Evolutionary conservation across 768 basidiomycete species (phyloP).

Genomic region (Serendipita sp.): DNA sequence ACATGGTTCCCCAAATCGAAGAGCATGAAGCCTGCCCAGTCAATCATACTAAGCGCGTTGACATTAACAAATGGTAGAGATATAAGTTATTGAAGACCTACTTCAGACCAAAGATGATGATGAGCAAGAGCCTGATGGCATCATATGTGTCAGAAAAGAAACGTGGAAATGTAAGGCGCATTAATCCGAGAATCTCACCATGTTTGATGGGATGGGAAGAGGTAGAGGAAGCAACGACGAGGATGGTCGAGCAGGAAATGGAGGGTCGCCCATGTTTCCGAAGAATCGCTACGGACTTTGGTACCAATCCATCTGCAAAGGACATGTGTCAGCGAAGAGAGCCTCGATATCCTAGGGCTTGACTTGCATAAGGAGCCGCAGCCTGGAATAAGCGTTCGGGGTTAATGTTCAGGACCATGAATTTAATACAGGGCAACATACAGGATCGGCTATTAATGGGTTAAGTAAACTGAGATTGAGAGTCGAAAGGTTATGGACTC

Average conservation of each 20-base stretch:
- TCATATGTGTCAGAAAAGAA: constrained; percentile 16
- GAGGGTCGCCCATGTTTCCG: constrained; percentile 20
- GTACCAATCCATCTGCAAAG: constrained; percentile 17
- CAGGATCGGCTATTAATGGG: constrained; percentile 54
- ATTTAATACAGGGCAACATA: constrained; percentile 23
- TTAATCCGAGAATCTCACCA: constrained; percentile 13
- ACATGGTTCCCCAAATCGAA: constrained; percentile 26
- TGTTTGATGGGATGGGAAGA: constrained; percentile 23
- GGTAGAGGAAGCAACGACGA: constrained; percentile 21
- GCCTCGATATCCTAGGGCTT: not conserved
- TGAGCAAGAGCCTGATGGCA: not conserved
- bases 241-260: constrained; percentile 25
- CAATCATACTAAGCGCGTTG: constrained; percentile 16
- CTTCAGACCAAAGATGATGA: not conserved
- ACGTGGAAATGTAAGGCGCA: constrained; percentile 17
- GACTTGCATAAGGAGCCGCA: not conserved
- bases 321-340: not conserved
- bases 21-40: constrained; percentile 27
- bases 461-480: not conserved
- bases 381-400: not conserved
- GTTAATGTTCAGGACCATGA: too few relatives aligned
- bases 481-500: constrained; percentile 22
- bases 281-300: constrained; percentile 14
- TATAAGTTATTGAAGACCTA: not conserved
- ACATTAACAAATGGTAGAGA: not conserved